Base-by-base conservation (phyloP, 2,329 filamentous ascomycete genomes). In the Neurospora crassa region DNA sequence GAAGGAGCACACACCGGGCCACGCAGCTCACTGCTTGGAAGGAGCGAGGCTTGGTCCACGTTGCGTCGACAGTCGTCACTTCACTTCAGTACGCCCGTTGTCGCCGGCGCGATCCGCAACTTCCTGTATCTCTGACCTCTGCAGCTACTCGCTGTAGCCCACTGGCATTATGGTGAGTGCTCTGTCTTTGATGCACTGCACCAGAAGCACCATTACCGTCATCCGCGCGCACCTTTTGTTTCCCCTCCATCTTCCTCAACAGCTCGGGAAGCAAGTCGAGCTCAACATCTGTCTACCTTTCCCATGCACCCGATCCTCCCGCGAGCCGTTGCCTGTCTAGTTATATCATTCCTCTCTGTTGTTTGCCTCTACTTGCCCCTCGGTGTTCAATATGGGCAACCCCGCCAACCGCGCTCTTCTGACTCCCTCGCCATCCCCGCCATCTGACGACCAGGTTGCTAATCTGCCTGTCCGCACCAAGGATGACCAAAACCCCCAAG, bases 401-500 rank as follows among this genome's bases (percentile, higher is more conserved):
- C 12, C 12, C 20, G 16, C 47, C 24, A 29, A 24, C 47, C 12
- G 20, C 47, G 24, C 14, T 63, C 29, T 63, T 37, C 24, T 63
- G 53, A 63, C 53, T 18, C 53, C 53, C 69, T 42, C 69, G 70
- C 70, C 69, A 63, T 45, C 73, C 69, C 71, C 73, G 71, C 74
- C 75, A 71, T 63, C 45, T 42, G 70, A n/a, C 40, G 43, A 69
- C 67, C 47, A 10, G 43, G 24, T 76, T 71, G 74, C 77, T 78
- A 75, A 76, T 75, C 70, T 78, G 68, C 71, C 69, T 53, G 8
- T 53, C 20, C 20, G 47, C 68, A 70, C 76, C 63, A 73, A 74
- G 74, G 73, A 78, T 70, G 79, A 87, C 77, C 85, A 85, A 80
- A 85, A 85, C 78, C 76, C 80, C 70, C 81, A 83, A 59, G 81